These are phyloP conservation scores for Jasminum sambac DNA, from an alignment of 257 asterid genomes.

Conservation along the genomic window DNA sequence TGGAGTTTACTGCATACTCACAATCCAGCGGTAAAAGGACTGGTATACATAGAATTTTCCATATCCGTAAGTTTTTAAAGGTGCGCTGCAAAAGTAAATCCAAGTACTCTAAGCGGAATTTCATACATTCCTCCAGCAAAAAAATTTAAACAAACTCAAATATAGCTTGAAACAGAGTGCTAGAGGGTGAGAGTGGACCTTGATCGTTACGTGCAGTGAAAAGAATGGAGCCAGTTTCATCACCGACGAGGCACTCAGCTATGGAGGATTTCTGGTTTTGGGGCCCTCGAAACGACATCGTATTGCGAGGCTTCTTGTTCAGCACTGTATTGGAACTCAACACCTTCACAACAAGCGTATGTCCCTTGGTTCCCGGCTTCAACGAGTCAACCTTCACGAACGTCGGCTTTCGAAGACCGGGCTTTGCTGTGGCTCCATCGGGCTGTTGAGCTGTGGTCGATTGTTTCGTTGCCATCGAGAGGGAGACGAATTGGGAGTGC, in stretches of 20 bases:
- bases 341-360: slow-evolving; percentile 44
- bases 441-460: neutral
- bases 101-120: neutral
- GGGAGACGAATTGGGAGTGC: neutral
- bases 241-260: slow-evolving; percentile 45
- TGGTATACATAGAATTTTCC: too few relatives aligned
- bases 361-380: slow-evolving; percentile 48
- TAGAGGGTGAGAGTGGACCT: slow-evolving; percentile 15
- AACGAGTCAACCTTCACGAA: slow-evolving; percentile 43
- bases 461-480: neutral
- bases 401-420: slow-evolving; percentile 35
- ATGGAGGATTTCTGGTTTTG: slow-evolving; percentile 32
- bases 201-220: slow-evolving; percentile 46
- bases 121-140: neutral
- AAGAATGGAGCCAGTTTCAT: slow-evolving; percentile 38
- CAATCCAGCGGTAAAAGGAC: too few relatives aligned
- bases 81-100: too few relatives aligned
- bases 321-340: slow-evolving; percentile 32
- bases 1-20: too few relatives aligned
- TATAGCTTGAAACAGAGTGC: neutral
- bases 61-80: too few relatives aligned
- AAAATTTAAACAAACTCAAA: neutral
- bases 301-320: slow-evolving; percentile 25
- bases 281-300: slow-evolving; percentile 21
- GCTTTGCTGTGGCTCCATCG: neutral